phyloP scores from a whole-genome alignment of 2,329 filamentous ascomycete genomes.

The Anthostomella pinea region DNA sequence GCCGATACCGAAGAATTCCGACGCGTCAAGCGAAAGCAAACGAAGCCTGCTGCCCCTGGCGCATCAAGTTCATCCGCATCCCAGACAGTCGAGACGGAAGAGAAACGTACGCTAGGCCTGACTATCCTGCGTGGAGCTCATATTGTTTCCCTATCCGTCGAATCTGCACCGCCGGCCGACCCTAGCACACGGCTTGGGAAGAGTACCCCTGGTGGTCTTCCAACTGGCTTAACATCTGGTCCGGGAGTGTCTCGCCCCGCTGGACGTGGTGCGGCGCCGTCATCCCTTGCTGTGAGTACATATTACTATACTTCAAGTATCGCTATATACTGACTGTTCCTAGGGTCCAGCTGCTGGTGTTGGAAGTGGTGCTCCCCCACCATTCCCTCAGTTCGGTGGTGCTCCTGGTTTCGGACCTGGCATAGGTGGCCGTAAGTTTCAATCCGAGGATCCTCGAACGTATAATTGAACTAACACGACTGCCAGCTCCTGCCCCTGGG shows the following conservation, averaged over 20 bases:
- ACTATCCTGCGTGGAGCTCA: slow-evolving; percentile 93
- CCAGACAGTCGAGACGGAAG: slow-evolving; percentile 81
- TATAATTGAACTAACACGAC: slow-evolving; percentile 14
- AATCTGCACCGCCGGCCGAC: slow-evolving; percentile 92
- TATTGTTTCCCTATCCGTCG: slow-evolving; percentile 91
- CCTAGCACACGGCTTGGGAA: slow-evolving; percentile 86
- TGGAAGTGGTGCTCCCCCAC: slow-evolving; percentile 64
- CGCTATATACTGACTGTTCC: slow-evolving; percentile 20
- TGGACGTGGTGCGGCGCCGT: slow-evolving; percentile 72
- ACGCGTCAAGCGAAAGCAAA: slow-evolving; percentile 79
- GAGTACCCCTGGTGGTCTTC: slow-evolving; percentile 63
- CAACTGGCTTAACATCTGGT: slow-evolving; percentile 73
- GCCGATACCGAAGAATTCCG: slow-evolving; percentile 98
- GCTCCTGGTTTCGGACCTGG: slow-evolving; percentile 48
- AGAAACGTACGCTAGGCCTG: slow-evolving; percentile 94
- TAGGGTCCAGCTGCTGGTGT: slow-evolving; percentile 82
- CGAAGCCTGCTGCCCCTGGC: slow-evolving; percentile 66
- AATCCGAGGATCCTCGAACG: slow-evolving; percentile 2
- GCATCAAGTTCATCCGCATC: slow-evolving; percentile 55
- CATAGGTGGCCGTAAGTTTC: slow-evolving; percentile 53
- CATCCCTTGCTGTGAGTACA: slow-evolving; percentile 70
- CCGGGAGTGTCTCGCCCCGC: slow-evolving; percentile 89
- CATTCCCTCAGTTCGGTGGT: slow-evolving; percentile 53
- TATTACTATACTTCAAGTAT: background rate
- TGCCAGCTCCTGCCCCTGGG: slow-evolving; percentile 25